Base-by-base conservation (phyloP, 1,284 basidiomycete species). In the Fomitopsis pinicola region DNA sequence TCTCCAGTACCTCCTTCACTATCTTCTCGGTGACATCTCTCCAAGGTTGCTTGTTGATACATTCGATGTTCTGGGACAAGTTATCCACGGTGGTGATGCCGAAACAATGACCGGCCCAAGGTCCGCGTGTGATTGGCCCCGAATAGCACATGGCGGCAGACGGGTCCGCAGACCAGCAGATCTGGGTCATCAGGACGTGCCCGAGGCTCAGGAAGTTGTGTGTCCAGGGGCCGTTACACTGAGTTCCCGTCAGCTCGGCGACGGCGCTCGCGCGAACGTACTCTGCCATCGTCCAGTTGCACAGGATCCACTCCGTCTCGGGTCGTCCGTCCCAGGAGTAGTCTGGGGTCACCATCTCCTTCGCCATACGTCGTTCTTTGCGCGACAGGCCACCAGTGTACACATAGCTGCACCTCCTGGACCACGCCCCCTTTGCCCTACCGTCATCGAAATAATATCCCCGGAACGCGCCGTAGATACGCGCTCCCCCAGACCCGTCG, bases 41-140 rank as follows among this genome's bases (percentile, higher is more conserved):
- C 67, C 67, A 69, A 6, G 36, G 17, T 17, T 36, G 10, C 35
- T 54, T 54, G 17, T 54, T 57, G 14, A 15, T 15, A 15, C 19
- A 45, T 1, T 15, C 42, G 4, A 12, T 28, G 3, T 48, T 10
- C 59, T 28, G 26, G 19, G 52, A 22, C 9, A 67, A 35, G 28
- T 48, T 33, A 26, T 62, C 60, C 44, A 60, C n/a, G 19, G 59
- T 26, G 59, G 66, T 14, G 68, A 79, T 68, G 63, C 69, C 65
- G 69, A 78, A 63, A 63, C 70, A 2, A 69, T 77, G 59, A 66
- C 66, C 67, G 5, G 67, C 68, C 68, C 67, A 70, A 1, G 53
- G 55, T 0, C 67, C 68, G 2, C 56, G 59, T 7, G 40, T 42
- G 12, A 70, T 26, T 19, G 52, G 26, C 6, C 50, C 50, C 6